These are phyloP conservation scores for Coemansia sp. DNA, from an alignment of 192 early-diverging fungal species.

Conservation along the genomic window DNA sequence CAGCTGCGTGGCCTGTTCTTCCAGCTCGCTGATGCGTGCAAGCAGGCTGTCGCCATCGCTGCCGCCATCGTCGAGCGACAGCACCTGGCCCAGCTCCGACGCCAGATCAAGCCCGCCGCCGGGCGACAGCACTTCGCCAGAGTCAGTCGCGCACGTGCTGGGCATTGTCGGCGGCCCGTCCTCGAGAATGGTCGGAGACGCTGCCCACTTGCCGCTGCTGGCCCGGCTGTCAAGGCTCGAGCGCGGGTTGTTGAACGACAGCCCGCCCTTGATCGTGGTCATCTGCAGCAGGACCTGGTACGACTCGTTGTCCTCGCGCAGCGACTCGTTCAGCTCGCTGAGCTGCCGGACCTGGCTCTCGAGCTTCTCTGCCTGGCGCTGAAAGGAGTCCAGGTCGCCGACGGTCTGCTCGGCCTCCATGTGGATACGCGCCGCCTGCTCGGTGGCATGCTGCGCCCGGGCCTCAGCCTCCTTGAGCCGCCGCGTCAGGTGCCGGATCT, in stretches of 20 bases:
- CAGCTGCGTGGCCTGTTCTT: constrained; percentile 37
- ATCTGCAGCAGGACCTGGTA: constrained; percentile 75
- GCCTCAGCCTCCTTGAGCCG: constrained; percentile 28
- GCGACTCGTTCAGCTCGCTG: constrained; percentile 58
- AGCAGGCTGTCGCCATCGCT: constrained; percentile 1
- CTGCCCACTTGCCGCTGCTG: constrained; percentile 27
- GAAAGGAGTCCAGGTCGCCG: constrained; percentile 11
- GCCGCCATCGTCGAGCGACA: constrained; percentile 7
- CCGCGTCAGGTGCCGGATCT: constrained; percentile 29
- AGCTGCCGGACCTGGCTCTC: constrained; percentile 56
- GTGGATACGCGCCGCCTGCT: constrained; percentile 21
- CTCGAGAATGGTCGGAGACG: constrained; percentile 12
- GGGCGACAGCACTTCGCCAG: constrained; percentile 1
- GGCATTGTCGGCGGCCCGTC: constrained; percentile 1
- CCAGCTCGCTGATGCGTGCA: constrained; percentile 20
- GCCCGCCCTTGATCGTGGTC: constrained; percentile 74
- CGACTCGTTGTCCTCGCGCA: constrained; percentile 78
- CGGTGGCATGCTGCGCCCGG: constrained; percentile 20
- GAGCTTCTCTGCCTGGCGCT: constrained; percentile 41
- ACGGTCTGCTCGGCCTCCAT: constrained; percentile 20
- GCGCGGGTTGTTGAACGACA: constrained; percentile 48
- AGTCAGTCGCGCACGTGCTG: neutral
- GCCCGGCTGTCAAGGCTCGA: constrained; percentile 42
- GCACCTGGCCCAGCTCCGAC: constrained; percentile 38
- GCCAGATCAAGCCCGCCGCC: constrained; percentile 33